Evolutionary conservation across 768 basidiomycete species (phyloP), one percentile per base, ranked within the genome.

Genomic region (Kondoa subrosea): DNA sequence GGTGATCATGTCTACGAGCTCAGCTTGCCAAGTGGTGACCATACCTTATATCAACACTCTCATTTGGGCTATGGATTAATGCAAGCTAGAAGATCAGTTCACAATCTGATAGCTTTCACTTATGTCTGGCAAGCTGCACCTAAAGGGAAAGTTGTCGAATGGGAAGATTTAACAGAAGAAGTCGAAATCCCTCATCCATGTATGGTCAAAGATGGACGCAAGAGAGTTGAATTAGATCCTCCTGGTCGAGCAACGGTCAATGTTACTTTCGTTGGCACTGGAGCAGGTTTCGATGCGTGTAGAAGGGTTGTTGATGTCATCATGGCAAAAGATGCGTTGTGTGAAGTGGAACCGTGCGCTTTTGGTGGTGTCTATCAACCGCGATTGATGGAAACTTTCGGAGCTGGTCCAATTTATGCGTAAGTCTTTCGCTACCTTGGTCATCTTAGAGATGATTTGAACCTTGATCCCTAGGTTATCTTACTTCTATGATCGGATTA

Each of bases 301-400:
- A 84, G 85, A 69, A 79, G 87, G 61, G 76, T 96, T 12, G 80
- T 97, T 50, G 84, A 91, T 75, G 80, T 96, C 68, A 88, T 93
- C 67, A 84, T 97, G 81, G 92, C 89, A 50, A 97, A 96, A 80
- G 89, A 97, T 75, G 85, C 90, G 85, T 82, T 91, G 68, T 99
- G 93, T 77, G 85, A 88, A 73, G 80, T 87, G 70, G 88, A 91
- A 74, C 95, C 95, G 0, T 99, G 95, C 76, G 89, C 93, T 2
- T 99, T 99, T 80, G 85, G 89, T 74, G 95, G 95, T 15, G 90
- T 95, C 29, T 97, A 97, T 79, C 95, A 99, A 76, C 95, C 95
- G 1, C 87, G 87, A 16, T 81, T 97, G 29, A 80, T 87, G 68
- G 88, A 93, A 70, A 85, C 89, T 12, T 96, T 96, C 83, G 83